phyloP scores from a whole-genome alignment of 1,284 basidiomycete species.

The Filobasidium uniguttulatum region DNA sequence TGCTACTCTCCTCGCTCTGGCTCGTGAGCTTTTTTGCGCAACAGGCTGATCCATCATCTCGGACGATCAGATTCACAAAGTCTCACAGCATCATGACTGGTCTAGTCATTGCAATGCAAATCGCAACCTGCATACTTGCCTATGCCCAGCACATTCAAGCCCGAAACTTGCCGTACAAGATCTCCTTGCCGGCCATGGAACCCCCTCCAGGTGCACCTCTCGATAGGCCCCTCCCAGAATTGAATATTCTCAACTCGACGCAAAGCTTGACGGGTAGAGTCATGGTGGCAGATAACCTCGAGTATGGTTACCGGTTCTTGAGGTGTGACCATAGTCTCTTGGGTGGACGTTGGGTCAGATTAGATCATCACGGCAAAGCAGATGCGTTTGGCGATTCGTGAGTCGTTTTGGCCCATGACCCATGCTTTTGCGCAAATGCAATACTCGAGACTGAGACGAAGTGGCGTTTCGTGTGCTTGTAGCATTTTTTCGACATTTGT shows the following conservation, averaged over 20 bases:
- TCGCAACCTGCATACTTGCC: too few relatives aligned
- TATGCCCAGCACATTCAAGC: too few relatives aligned
- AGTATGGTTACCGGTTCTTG: conserved; percentile 56
- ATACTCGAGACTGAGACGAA: conserved; percentile 37
- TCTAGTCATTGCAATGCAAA: too few relatives aligned
- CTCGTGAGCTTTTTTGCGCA: too few relatives aligned
- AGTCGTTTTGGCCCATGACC: too few relatives aligned
- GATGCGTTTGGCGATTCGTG: conserved; percentile 42
- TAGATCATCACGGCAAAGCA: conserved; percentile 30
- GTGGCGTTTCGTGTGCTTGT: conserved; percentile 38
- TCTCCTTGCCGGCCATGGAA: neutral
- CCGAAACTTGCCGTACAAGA: neutral
- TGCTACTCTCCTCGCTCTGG: too few relatives aligned
- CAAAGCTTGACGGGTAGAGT: conserved; percentile 63
- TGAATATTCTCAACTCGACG: conserved; percentile 56
- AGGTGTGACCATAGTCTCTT: conserved; percentile 76
- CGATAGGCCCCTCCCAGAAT: neutral
- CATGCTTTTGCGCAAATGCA: neutral
- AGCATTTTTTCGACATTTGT: conserved; percentile 74
- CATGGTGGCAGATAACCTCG: conserved; percentile 57
- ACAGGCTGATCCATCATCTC: too few relatives aligned
- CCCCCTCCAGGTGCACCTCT: neutral
- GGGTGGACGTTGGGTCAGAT: conserved; percentile 68
- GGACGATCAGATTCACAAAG: too few relatives aligned
- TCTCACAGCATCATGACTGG: too few relatives aligned